Percentiles rank a stretch among this genome's conserved stretches.
Conservation (phyloP, 2,329 filamentous ascomycete genomes). For the Alternaria sp. region DNA sequence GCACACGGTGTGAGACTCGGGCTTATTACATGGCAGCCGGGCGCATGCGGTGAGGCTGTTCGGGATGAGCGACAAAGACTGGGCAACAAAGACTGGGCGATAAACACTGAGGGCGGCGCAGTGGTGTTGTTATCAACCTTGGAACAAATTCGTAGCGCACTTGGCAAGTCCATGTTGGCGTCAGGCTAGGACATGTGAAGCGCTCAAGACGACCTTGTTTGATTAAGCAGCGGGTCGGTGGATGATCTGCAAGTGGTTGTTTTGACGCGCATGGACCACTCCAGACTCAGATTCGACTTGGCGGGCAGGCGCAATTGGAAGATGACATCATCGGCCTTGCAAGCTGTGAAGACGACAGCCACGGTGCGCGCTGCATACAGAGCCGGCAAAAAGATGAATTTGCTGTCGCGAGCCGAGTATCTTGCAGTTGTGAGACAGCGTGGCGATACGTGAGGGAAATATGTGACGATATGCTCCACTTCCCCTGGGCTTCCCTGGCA, state of each 20-base stretch:
- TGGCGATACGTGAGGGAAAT: slow-evolving; percentile 10
- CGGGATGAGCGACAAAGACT: background rate
- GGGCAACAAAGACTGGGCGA: background rate
- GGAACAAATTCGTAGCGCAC: background rate
- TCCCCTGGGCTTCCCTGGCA: slow-evolving; percentile 9
- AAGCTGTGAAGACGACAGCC: background rate
- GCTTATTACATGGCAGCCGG: background rate
- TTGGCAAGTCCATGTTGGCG: background rate
- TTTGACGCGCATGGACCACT: slow-evolving; percentile 2
- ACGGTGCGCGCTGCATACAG: too few species aligned
- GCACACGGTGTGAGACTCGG: slow-evolving; percentile 2
- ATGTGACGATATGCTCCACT: slow-evolving; percentile 7
- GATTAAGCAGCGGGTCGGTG: background rate
- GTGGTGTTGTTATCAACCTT: background rate
- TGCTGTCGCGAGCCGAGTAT: background rate
- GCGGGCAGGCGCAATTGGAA: background rate
- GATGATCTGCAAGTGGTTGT: slow-evolving; percentile 4
- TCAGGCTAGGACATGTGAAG: slow-evolving; percentile 1
- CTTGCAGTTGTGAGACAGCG: background rate
- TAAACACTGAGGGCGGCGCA: too few species aligned
- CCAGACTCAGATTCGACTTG: background rate
- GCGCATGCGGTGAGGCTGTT: slow-evolving; percentile 3
- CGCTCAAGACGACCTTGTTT: slow-evolving; percentile 2
- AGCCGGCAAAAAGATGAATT: too few species aligned
- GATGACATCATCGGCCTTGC: background rate